Evolutionary conservation across 768 basidiomycete genomes (phyloP).

Genomic region (Fistulinella prunicolor): DNA sequence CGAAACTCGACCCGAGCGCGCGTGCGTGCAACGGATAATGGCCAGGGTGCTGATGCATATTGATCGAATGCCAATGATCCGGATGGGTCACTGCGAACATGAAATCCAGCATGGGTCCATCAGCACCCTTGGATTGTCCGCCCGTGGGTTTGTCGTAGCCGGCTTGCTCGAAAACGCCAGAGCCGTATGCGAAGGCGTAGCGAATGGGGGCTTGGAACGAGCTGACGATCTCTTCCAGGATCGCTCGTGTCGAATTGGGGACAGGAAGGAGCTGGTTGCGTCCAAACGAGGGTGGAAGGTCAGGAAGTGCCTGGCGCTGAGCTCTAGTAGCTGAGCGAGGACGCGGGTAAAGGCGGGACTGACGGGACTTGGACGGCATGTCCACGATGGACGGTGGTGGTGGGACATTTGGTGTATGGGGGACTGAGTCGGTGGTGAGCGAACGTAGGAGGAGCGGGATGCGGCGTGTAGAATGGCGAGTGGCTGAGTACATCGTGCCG

Average conservation of each 20-base stretch:
- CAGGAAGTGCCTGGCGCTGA: conserved; percentile 40
- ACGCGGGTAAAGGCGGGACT: conserved; percentile 41
- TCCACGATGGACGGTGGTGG: conserved; percentile 32
- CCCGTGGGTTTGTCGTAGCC: conserved; percentile 51
- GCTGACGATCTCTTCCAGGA: conserved; percentile 76
- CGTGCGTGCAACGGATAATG: conserved; percentile 93
- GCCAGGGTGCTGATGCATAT: conserved; percentile 85
- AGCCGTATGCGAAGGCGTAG: conserved; percentile 97
- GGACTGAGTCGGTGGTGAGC: conserved; percentile 27
- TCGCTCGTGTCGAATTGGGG: conserved; percentile 71
- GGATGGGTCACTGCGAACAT: conserved; percentile 95
- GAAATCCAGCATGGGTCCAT: conserved; percentile 88
- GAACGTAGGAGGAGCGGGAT: conserved; percentile 19
- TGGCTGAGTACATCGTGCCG: conserved; percentile 23
- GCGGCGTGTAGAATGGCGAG: conserved; percentile 12
- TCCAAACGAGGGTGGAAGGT: conserved; percentile 71
- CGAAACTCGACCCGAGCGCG: conserved; percentile 76
- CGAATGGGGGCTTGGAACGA: conserved; percentile 89
- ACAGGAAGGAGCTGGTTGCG: conserved; percentile 80
- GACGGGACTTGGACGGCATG: conserved; percentile 22
- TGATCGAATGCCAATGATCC: conserved; percentile 91
- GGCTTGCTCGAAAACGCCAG: conserved; percentile 91
- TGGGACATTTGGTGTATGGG: conserved; percentile 26
- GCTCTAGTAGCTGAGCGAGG: conserved; percentile 35
- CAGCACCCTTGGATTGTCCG: conserved; percentile 29